Evolutionary conservation across 2,329 filamentous ascomycete genomes (phyloP).

Genomic region (Fusarium sp.): DNA sequence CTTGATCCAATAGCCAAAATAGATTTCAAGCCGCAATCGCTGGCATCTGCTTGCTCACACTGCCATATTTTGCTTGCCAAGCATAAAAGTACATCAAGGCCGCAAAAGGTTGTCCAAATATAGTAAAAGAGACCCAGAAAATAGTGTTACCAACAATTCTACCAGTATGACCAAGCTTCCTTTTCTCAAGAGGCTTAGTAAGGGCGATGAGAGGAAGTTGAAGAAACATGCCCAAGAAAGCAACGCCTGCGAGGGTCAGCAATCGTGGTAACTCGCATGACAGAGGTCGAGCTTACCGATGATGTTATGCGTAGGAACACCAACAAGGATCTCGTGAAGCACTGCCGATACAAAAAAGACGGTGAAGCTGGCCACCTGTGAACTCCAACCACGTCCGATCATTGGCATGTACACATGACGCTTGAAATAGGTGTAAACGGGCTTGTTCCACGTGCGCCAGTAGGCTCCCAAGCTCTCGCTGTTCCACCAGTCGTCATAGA

Average conservation of each 20-base stretch:
- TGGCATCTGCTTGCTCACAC: slow-evolving; percentile 64
- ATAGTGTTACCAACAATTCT: slow-evolving; percentile 89
- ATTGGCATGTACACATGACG: slow-evolving; percentile 92
- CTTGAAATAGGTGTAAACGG: slow-evolving; percentile 96
- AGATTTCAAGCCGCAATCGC: slow-evolving; percentile 11
- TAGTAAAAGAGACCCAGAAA: slow-evolving; percentile 96
- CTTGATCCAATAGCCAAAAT: neutral
- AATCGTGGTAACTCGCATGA: neutral
- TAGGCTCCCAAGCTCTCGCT: slow-evolving; percentile 84
- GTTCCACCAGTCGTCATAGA: slow-evolving; percentile 99
- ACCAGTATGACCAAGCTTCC: slow-evolving; percentile 73
- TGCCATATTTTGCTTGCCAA: slow-evolving; percentile 98
- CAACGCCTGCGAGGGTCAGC: slow-evolving; percentile 69
- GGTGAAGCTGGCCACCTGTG: slow-evolving; percentile 73
- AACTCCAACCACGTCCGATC: slow-evolving; percentile 82
- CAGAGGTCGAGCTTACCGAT: slow-evolving; percentile 66
- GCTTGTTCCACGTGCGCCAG: slow-evolving; percentile 98
- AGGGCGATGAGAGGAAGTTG: slow-evolving; percentile 88
- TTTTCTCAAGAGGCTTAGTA: slow-evolving; percentile 81
- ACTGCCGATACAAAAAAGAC: slow-evolving; percentile 91
- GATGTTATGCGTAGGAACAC: slow-evolving; percentile 92
- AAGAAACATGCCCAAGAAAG: slow-evolving; percentile 92
- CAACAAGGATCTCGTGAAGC: slow-evolving; percentile 91
- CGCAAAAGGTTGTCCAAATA: slow-evolving; percentile 93
- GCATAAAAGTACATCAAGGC: slow-evolving; percentile 96